Base-by-base conservation (phyloP, 768 basidiomycete species). In the Pisolithus sp. region DNA sequence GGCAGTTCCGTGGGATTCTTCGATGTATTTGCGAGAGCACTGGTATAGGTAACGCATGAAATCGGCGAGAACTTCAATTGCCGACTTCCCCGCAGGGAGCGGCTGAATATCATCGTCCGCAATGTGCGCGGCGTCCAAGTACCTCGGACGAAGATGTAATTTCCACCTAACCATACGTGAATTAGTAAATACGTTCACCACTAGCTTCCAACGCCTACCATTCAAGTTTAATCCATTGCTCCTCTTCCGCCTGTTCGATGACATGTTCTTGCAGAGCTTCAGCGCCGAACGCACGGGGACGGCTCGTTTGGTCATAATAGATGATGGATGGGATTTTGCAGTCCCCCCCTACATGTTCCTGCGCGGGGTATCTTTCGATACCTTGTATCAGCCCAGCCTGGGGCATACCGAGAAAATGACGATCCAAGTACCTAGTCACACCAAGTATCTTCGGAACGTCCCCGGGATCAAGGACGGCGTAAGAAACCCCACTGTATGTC, bases 261-360 rank as follows among this genome's bases (percentile, higher is more conserved):
- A 75, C 64, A 28, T 68, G 68, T 26, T 76, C 71, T 13, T 66
- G 64, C 21, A 68, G 60, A 1, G 77, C 71, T 58, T 78, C 77
- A 13, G 76, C 76, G 20, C 76, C 76, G 30, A 72, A 68, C 6
- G 75, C 73, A 46, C 68, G 64, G 17, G 74, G 67, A 0, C 56
- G 55, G 0, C 76, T 76, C 7, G 59, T 55, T 31, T 64, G 56
- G 50, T 76, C 72, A 51, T 79, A 79, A 57, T 73, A 79, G 12
- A 78, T 53, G 48, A 78, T 67, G 23, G 74, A 73, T 5, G 77
- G 78, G 49, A 78, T 76, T 58, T 78, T 78, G 46, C 70, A 73
- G 48, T 73, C 72, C 4, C 74, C 74, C 49, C 71, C 70, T 20
- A 69, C 68, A 46, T 70, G 66, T 44, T 75, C 72, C 53, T 75